Conservation (phyloP, 2,329 filamentous ascomycete genomes). For the Hypoxylon sp. region DNA sequence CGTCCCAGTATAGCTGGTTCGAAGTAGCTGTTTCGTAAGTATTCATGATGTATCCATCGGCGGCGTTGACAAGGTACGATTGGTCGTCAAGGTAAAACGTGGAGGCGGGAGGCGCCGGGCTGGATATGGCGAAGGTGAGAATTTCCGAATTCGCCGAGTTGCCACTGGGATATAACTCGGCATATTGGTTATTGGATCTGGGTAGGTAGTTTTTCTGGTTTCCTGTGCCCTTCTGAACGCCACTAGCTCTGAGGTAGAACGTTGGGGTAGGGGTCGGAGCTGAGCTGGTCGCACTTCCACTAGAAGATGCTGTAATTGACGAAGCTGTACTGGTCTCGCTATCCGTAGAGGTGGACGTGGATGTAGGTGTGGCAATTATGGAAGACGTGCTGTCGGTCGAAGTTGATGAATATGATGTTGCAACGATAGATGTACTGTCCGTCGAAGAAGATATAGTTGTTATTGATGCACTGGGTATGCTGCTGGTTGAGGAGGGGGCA, state of each 20-base stretch:
- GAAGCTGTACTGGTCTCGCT: background rate
- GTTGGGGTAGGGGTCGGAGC: slow-evolving; percentile 1
- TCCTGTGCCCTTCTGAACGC: slow-evolving; percentile 2
- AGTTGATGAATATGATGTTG: background rate
- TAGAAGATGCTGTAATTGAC: background rate
- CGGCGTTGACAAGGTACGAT: slow-evolving; percentile 5
- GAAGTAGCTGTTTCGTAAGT: background rate
- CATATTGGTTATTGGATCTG: slow-evolving; percentile 7
- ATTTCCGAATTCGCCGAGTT: slow-evolving; percentile 3
- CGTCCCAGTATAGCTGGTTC: slow-evolving; percentile 8
- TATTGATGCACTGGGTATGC: background rate
- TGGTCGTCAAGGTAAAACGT: slow-evolving; percentile 3
- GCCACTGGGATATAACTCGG: background rate
- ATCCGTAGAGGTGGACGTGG: background rate
- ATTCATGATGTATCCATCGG: slow-evolving; percentile 7
- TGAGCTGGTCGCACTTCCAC: background rate
- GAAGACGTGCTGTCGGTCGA: background rate
- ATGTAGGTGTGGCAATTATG: background rate
- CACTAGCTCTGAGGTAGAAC: slow-evolving; percentile 9
- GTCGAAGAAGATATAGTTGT: background rate
- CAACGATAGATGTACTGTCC: background rate
- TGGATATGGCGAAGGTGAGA: slow-evolving; percentile 4
- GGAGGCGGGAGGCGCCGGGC: background rate
- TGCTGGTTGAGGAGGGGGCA: slow-evolving; percentile 7
- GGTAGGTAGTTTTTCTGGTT: slow-evolving; percentile 5